Conservation (phyloP, 2,329 filamentous ascomycete genomes). For the Fusarium odoratissimum region DNA sequence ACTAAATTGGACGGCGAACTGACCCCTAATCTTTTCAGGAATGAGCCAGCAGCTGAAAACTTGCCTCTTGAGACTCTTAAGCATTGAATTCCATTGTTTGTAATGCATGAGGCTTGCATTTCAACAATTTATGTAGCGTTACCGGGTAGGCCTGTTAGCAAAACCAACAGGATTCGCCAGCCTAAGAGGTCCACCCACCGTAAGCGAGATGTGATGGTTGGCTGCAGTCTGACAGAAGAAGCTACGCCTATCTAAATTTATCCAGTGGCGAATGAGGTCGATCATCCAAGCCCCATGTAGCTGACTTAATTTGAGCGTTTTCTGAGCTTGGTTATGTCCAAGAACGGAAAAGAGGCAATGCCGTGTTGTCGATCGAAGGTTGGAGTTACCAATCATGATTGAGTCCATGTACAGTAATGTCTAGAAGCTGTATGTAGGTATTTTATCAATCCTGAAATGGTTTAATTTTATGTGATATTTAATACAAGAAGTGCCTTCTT, state of each 20-base stretch:
- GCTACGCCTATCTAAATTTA: background rate
- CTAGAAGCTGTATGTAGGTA: background rate
- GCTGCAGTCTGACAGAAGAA: accelerated
- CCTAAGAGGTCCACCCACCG: accelerated
- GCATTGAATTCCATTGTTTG: background rate
- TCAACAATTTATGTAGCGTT: accelerated
- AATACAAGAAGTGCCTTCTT: background rate
- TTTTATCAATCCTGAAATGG: too few relatives aligned
- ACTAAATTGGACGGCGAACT: accelerated
- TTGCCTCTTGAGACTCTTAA: accelerated
- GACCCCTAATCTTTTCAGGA: accelerated
- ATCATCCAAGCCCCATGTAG: background rate
- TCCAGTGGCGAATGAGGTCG: background rate
- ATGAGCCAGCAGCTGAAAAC: accelerated
- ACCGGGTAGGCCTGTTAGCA: background rate
- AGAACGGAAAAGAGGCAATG: background rate
- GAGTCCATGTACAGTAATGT: background rate
- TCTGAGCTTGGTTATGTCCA: accelerated
- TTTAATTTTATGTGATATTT: too few relatives aligned
- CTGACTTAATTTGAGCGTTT: background rate
- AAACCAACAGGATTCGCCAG: background rate
- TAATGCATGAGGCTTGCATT: background rate
- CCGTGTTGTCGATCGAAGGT: background rate
- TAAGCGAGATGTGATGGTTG: background rate
- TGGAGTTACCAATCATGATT: background rate